Base-by-base conservation (phyloP, 306 rosid genomes). In the Pyrus betulifolia region DNA sequence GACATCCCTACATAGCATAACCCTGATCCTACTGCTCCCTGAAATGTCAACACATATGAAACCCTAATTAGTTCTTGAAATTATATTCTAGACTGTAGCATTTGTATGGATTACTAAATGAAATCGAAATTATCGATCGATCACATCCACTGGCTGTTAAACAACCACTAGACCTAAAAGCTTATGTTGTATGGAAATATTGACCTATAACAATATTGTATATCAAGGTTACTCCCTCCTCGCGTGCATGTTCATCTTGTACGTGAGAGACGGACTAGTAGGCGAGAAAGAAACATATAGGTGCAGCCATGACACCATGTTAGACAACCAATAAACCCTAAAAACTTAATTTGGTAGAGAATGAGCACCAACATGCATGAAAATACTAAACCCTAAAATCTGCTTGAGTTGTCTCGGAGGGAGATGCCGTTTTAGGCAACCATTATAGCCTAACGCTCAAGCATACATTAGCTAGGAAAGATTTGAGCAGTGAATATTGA, bases 1-100 rank as follows among this genome's bases (percentile, higher is more conserved):
- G 98, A 85, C 96, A 94, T 94, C 65, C 95, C 93, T 74, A 89
- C 98, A 40, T 94, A 92, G 85, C 97, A 89, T 87, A 94, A 72
- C 67, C 93, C 98, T 42, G 98, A 90, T 35, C 97, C 97, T 64
- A 94, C 91, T 80, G 79, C 66, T 23, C 98, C 98, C 98, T 94
- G 78, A n/a, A 21, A 27, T 28, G 10, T 13, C 44, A 80, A 77
- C 5, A 30, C 10, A 70, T 21, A 13, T 4, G 30, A 25, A 72
- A 31, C 28, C 44, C 33, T 58, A n/a, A 21, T 58, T 8, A 8
- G 27, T 58, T 58, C 62, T 58, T 22, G 25, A 58, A 58, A 11
- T 4, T 5, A 3, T n/a, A 51, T 51, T 51, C 21, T 5, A 15
- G 55, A 51, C 4, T 6, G 3, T 49, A 51, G 55, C 55, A 15